Evolutionary conservation across 1,284 basidiomycete species (phyloP).

Genomic region (Volvariella surrecta): DNA sequence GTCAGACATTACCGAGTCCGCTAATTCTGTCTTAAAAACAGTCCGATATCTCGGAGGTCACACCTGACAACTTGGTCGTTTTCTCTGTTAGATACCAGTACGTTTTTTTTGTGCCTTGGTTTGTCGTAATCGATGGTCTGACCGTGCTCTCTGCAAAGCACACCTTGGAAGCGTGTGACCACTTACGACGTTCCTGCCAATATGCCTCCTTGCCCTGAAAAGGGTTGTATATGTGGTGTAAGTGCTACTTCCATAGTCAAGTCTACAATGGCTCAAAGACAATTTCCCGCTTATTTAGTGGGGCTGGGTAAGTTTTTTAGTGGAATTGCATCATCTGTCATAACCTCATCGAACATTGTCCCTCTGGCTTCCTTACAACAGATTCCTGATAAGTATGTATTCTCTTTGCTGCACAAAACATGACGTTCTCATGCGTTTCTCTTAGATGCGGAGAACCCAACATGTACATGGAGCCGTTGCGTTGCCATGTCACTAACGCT

Average conservation of each 20-base stretch:
- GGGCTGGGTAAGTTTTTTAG: slow-evolving; percentile 29
- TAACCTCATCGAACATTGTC: background rate
- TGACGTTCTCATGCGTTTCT: slow-evolving; percentile 1
- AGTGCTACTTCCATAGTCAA: slow-evolving; percentile 14
- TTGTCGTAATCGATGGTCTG: background rate
- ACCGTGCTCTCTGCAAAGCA: slow-evolving; percentile 18
- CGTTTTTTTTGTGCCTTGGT: slow-evolving; percentile 7
- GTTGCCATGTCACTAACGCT: slow-evolving; percentile 33
- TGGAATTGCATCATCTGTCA: background rate
- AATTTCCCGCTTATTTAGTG: slow-evolving; percentile 28
- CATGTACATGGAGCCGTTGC: slow-evolving; percentile 34
- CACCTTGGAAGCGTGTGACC: slow-evolving; percentile 37
- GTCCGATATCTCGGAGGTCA: slow-evolving; percentile 26
- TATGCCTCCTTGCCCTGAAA: slow-evolving; percentile 36
- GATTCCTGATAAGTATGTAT: slow-evolving; percentile 22
- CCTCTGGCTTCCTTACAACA: slow-evolving; percentile 6
- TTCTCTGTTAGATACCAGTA: slow-evolving; percentile 24
- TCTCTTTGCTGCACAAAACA: background rate
- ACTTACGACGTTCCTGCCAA: slow-evolving; percentile 36
- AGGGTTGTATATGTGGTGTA: slow-evolving; percentile 40
- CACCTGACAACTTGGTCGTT: slow-evolving; percentile 22
- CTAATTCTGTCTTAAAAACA: slow-evolving; percentile 8
- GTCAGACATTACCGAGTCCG: background rate
- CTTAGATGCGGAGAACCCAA: slow-evolving; percentile 35
- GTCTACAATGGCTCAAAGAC: slow-evolving; percentile 1